These are phyloP conservation scores for Podaxis sp. DNA, from an alignment of 768 basidiomycete genomes.

Conservation along the genomic window DNA sequence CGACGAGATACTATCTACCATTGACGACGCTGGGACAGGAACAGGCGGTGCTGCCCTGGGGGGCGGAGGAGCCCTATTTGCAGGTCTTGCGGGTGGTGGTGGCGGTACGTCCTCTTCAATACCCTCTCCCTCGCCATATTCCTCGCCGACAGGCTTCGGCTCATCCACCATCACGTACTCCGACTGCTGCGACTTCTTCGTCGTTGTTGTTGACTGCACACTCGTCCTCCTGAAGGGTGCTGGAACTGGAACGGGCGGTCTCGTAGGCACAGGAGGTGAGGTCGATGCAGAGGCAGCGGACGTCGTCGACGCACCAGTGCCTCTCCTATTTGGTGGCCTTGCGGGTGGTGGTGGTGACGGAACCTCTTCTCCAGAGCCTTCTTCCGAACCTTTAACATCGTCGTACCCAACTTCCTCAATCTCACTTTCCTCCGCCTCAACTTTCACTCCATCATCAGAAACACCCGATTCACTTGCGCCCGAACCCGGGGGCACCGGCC, in stretches of 20 bases:
- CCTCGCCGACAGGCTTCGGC: slow-evolving; percentile 30
- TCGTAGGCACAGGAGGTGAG: slow-evolving; percentile 33
- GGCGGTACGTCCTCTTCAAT: slow-evolving; percentile 34
- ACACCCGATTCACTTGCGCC: slow-evolving; percentile 45
- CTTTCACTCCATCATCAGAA: slow-evolving; percentile 62
- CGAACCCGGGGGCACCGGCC: slow-evolving; percentile 18
- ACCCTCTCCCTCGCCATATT: slow-evolving; percentile 33
- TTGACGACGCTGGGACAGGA: slow-evolving; percentile 23
- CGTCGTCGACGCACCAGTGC: slow-evolving; percentile 10
- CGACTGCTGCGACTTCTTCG: slow-evolving; percentile 29
- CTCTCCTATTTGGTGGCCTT: slow-evolving; percentile 31
- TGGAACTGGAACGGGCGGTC: slow-evolving; percentile 47
- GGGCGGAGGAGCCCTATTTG: slow-evolving; percentile 40
- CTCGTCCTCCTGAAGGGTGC: slow-evolving; percentile 42
- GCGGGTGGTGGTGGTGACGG: slow-evolving; percentile 55
- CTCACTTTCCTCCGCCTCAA: slow-evolving; percentile 74
- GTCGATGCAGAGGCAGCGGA: slow-evolving; percentile 19
- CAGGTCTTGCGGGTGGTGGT: slow-evolving; percentile 48
- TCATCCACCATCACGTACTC: slow-evolving; percentile 70
- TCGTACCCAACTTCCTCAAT: slow-evolving; percentile 65
- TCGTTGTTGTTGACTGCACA: slow-evolving; percentile 26
- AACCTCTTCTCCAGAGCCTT: slow-evolving; percentile 30
- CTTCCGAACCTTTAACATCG: slow-evolving; percentile 50
- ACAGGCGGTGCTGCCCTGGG: slow-evolving; percentile 27
- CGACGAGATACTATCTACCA: slow-evolving; percentile 39